Conservation (phyloP, 139 green algal species). For the Tetraselmis striata region DNA sequence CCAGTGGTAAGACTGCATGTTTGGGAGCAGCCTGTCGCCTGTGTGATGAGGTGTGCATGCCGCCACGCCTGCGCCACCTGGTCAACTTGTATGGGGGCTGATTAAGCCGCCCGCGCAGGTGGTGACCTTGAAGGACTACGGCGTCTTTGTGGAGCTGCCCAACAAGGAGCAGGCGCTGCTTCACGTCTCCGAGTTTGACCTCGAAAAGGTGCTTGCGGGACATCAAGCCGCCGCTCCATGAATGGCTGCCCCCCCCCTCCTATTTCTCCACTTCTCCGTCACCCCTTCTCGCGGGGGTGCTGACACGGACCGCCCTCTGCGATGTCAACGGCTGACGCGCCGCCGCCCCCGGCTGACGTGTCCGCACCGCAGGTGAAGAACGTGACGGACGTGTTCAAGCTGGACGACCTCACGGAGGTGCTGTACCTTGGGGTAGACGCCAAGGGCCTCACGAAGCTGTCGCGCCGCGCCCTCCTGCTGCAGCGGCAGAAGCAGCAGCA, state of each 20-base stretch:
- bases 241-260: too few species aligned
- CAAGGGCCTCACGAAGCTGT: background rate
- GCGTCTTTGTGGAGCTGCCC: slow-evolving; percentile 36
- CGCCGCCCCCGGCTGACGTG: too few species aligned
- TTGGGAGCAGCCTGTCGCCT: too few species aligned
- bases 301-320: too few species aligned
- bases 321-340: too few species aligned
- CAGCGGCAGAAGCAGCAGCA: background rate
- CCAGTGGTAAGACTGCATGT: too few species aligned
- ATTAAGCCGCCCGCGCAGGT: slow-evolving; percentile 13
- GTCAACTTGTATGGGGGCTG: too few species aligned
- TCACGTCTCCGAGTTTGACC: slow-evolving; percentile 47
- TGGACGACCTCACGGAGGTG: background rate
- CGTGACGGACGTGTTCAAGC: background rate
- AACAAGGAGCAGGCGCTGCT: slow-evolving; percentile 38
- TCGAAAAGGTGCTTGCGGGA: slow-evolving; percentile 16
- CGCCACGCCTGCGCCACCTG: too few species aligned
- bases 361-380: background rate
- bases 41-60: too few species aligned
- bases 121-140: slow-evolving; percentile 32
- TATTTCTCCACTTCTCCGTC: too few species aligned
- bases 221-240: too few species aligned
- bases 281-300: too few species aligned
- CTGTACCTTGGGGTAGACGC: background rate
- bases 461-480: background rate